Evolutionary conservation across 164 flowering plant species (phyloP), one percentile per base, ranked within the genome.

Genomic region (Magnolia officinalis): DNA sequence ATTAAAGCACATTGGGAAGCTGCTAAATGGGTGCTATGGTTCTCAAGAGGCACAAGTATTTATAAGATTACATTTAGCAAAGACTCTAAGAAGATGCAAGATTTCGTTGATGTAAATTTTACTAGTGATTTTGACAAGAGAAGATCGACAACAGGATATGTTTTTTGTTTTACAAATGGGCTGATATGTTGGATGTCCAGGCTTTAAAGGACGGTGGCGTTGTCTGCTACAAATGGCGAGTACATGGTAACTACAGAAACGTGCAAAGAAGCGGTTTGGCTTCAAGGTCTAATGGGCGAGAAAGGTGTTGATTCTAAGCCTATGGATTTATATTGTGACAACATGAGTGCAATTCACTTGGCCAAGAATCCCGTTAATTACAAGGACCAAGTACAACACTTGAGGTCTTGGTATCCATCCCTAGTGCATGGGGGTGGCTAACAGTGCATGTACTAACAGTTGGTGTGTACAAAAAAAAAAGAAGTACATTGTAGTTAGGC

Each of bases 201-300:
- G 45, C 0, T 67, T 23, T 45, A 29, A 67, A 0, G 9, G 26
- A 24, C 2, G 0, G 45, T 29, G 10, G 45, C 45, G 4, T 67
- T 29, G 19, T 67, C 37, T 21, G 24, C 18, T 14, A 67, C 31
- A 4, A 24, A 13, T 2, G 37, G 2, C 19, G 45, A 37, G 0
- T 37, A 5, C 6, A 37, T 37, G 45, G 45, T 37, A 5, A 5
- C 6, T 37, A 37, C 0, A 5, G 6, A 67, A 67, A 19, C 70
- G 0, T 26, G 31, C 2, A 67, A 67, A 14, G 70, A 67, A 67
- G 45, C 29, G 0, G 45, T 67, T 20, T 67, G 70, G 70, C 70
- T 67, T 67, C 70, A 67, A 67, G 16, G 70, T 67, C 24, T 67
- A 14, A 67, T 67, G 70, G 31, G 70, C 1, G 31, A 67, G 9